A percentile compares a stretch with the other conserved stretches of the same genome.
These are phyloP conservation scores for Exophiala phaeomuriformis DNA, from an alignment of 2,329 filamentous ascomycete species.

Conservation along the genomic window DNA sequence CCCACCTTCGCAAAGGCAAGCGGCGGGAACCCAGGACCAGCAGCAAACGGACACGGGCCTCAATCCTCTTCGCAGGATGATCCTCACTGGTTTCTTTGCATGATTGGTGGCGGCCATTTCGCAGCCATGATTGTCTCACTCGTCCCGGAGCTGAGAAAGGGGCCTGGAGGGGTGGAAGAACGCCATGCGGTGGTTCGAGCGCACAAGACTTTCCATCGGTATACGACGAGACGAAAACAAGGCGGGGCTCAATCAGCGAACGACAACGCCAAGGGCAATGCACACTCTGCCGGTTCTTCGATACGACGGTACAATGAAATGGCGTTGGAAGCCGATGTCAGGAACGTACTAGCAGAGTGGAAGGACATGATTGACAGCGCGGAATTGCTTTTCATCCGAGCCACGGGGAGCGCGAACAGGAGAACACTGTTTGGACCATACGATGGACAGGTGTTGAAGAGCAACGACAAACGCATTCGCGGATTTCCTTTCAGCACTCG, in stretches of 20 bases:
- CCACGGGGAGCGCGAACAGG: constrained; percentile 78
- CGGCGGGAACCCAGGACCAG: constrained; percentile 26
- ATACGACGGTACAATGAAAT: constrained; percentile 91
- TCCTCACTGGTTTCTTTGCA: constrained; percentile 90
- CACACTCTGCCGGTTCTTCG: constrained; percentile 85
- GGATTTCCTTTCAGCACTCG: constrained; percentile 91
- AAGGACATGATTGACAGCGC: constrained; percentile 74
- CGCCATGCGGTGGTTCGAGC: constrained; percentile 80
- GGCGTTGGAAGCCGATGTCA: constrained; percentile 80
- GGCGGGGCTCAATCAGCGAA: constrained; percentile 91
- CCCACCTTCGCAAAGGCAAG: constrained; percentile 45
- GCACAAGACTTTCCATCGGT: constrained; percentile 96
- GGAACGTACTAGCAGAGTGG: constrained; percentile 75
- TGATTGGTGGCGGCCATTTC: constrained; percentile 97
- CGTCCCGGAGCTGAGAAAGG: constrained; percentile 68
- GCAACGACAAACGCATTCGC: constrained; percentile 71
- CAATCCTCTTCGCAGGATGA: constrained; percentile 51
- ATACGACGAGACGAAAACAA: constrained; percentile 92
- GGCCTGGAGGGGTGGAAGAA: constrained; percentile 63
- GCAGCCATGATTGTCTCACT: constrained; percentile 92
- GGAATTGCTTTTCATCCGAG: constrained; percentile 79
- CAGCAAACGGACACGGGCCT: constrained; percentile 32
- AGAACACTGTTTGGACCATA: constrained; percentile 85
- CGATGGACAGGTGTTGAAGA: constrained; percentile 73
- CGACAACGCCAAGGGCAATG: constrained; percentile 86